Conservation (phyloP, 106 monocot species). For the Dioscorea zingiberensis region DNA sequence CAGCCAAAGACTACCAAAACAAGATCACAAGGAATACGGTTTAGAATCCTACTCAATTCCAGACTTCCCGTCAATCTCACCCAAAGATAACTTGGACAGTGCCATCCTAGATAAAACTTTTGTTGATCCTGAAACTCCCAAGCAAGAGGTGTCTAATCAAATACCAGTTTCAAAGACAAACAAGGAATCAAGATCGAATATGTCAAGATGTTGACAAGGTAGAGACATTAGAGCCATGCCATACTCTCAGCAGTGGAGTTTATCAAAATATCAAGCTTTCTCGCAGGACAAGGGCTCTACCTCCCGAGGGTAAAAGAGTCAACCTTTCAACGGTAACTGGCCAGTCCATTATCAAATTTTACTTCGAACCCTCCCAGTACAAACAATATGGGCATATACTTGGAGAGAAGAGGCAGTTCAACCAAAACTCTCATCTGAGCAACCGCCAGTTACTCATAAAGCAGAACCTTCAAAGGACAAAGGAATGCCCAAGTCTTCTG, state of each 20-base stretch:
- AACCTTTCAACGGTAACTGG: background rate
- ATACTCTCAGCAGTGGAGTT: no score
- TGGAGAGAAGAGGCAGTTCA: conserved; percentile 4
- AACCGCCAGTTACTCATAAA: background rate
- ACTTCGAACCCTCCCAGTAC: background rate
- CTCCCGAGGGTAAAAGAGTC: conserved; percentile 1
- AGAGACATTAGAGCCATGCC: conserved; percentile 3
- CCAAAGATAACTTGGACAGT: background rate
- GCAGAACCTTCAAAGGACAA: conserved; percentile 2
- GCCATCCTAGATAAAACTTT: no score
- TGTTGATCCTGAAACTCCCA: background rate
- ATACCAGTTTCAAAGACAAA: conserved; percentile 3
- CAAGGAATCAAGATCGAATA: conserved; percentile 7
- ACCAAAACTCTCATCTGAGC: conserved; percentile 5
- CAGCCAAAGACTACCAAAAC: background rate
- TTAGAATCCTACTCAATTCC: background rate
- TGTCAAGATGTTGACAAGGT: background rate
- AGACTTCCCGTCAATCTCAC: background rate
- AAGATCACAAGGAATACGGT: background rate
- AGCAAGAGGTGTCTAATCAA: conserved; percentile 3
- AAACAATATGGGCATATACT: no score
- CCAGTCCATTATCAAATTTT: conserved; percentile 1
- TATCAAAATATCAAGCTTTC: conserved; percentile 16
- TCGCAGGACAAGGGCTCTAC: conserved; percentile 30
- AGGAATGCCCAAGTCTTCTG: no score